Conservation (phyloP, 192 early-diverging fungal genomes). For the Coemansia aciculifera region DNA sequence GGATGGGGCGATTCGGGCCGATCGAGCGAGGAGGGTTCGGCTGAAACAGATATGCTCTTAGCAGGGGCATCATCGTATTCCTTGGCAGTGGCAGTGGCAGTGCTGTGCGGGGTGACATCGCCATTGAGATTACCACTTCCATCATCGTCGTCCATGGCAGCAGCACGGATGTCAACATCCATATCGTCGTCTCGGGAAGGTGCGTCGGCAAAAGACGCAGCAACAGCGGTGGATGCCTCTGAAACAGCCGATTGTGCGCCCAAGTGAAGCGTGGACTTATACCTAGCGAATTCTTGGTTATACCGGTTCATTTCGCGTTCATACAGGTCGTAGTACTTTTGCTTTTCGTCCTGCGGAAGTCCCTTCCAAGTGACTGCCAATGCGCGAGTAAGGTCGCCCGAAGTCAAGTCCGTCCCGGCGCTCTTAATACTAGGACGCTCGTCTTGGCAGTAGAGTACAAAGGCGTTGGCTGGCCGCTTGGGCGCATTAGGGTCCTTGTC, state of each 20-base stretch:
- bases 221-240: conserved; percentile 10
- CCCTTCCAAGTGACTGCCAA: conserved; percentile 55
- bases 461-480: conserved; percentile 54
- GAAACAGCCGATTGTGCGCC: conserved; percentile 10
- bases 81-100: not conserved
- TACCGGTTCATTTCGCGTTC: conserved; percentile 53
- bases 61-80: not conserved
- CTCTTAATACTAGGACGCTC: conserved; percentile 51
- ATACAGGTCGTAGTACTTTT: conserved; percentile 50
- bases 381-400: conserved; percentile 49
- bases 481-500: conserved; percentile 56
- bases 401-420: conserved; percentile 34
- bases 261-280: conserved; percentile 22
- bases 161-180: conserved; percentile 18
- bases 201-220: conserved; percentile 4
- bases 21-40: not conserved
- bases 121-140: not conserved
- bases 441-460: conserved; percentile 55
- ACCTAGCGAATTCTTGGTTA: conserved; percentile 46
- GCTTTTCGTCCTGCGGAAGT: conserved; percentile 40
- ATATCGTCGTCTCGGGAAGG: conserved; percentile 20
- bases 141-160: conserved; percentile 14
- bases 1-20: conserved; percentile 12
- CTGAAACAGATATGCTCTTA: not conserved
- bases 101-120: not conserved